These are phyloP conservation scores for Colletotrichum tanaceti DNA, from an alignment of 2,329 filamentous ascomycete genomes.

Conservation along the genomic window DNA sequence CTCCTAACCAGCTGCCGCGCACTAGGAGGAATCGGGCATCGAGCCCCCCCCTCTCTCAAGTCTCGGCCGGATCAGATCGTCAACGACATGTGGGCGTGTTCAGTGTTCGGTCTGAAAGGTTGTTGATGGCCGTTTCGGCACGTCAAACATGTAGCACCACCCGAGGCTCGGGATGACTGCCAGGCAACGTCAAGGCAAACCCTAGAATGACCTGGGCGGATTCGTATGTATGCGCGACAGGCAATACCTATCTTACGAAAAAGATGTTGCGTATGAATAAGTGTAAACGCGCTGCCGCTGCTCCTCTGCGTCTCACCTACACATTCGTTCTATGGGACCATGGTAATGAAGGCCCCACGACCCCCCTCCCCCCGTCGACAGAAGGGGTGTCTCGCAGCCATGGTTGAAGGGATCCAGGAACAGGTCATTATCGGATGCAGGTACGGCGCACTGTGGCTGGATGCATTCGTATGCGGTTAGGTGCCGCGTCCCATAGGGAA, in stretches of 20 bases:
- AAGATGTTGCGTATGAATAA: background rate
- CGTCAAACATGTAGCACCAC: background rate
- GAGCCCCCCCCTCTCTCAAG: background rate
- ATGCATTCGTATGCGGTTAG: background rate
- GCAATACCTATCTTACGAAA: constrained; percentile 34
- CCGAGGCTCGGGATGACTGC: background rate
- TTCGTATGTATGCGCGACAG: constrained; percentile 13
- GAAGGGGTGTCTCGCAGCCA: background rate
- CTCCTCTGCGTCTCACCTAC: constrained; percentile 4
- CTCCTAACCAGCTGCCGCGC: constrained; percentile 4
- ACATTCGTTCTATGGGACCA: constrained; percentile 11
- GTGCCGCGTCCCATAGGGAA: no score
- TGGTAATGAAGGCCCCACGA: constrained; percentile 21
- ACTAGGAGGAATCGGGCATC: constrained; percentile 7
- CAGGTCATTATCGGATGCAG: constrained; percentile 21
- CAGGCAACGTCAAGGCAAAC: background rate
- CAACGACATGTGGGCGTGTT: constrained; percentile 29
- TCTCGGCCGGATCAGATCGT: background rate
- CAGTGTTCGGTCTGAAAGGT: background rate
- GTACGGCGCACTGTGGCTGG: constrained; percentile 26
- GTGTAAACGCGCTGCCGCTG: constrained; percentile 13
- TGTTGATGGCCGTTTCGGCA: background rate
- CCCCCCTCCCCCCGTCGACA: background rate
- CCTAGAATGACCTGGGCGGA: background rate
- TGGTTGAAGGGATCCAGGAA: constrained; percentile 11